Evolutionary conservation across 1,284 basidiomycete genomes (phyloP).

Genomic region (Tilletia walkeri): DNA sequence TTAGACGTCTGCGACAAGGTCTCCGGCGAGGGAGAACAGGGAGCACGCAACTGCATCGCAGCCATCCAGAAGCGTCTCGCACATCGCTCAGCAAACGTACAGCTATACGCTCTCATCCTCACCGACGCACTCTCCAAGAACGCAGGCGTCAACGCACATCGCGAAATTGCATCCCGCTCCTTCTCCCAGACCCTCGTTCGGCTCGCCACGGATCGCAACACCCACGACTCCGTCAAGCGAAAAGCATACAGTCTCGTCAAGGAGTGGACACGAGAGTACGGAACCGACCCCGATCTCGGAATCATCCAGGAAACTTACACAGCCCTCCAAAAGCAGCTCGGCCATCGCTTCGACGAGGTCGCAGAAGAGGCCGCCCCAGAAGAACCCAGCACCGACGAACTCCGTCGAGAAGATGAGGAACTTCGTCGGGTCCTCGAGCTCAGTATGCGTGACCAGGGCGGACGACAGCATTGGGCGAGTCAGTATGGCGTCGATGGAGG

Average conservation of each 20-base stretch:
- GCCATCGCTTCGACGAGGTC: background rate
- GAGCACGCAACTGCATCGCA: conserved; percentile 80
- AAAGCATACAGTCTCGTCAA: conserved; percentile 73
- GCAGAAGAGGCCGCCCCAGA: background rate
- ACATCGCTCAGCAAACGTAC: conserved; percentile 94
- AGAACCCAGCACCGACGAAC: conserved; percentile 37
- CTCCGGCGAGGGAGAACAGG: conserved; percentile 70
- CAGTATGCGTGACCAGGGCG: conserved; percentile 50
- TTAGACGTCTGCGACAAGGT: conserved; percentile 96
- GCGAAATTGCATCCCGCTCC: conserved; percentile 82
- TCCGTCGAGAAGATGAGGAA: conserved; percentile 52
- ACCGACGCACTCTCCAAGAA: conserved; percentile 70
- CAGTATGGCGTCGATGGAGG: conserved; percentile 6
- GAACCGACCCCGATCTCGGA: conserved; percentile 70
- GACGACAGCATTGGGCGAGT: conserved; percentile 25
- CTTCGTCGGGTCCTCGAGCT: conserved; percentile 49
- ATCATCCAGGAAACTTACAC: conserved; percentile 89
- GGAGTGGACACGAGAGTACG: conserved; percentile 73
- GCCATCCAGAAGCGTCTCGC: conserved; percentile 84
- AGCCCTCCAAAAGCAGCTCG: conserved; percentile 62
- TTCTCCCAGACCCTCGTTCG: conserved; percentile 86
- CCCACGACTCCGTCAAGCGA: conserved; percentile 81
- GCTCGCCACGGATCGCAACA: conserved; percentile 78
- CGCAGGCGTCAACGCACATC: conserved; percentile 74
- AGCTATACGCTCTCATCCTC: conserved; percentile 78